These are phyloP conservation scores for Suillus subaureus DNA, from an alignment of 768 basidiomycete species.

Conservation along the genomic window DNA sequence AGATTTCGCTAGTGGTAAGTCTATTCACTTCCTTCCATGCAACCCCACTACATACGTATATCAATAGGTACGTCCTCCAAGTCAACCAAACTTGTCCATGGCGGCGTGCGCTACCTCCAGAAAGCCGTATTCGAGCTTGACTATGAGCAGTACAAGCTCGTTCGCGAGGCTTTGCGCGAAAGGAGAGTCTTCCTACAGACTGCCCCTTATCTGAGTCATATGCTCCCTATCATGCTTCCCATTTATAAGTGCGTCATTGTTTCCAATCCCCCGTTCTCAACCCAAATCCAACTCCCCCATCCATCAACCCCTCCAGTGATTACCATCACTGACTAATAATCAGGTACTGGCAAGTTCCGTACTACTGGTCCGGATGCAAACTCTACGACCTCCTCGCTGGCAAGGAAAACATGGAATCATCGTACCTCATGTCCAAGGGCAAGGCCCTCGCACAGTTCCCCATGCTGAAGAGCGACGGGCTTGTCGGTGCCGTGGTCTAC, in stretches of 20 bases:
- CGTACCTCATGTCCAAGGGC: slow-evolving; percentile 93
- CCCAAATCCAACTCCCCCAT: not conserved
- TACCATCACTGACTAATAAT: slow-evolving; percentile 10
- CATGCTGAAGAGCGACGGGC: slow-evolving; percentile 90
- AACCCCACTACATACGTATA: not conserved
- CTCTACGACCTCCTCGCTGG: slow-evolving; percentile 95
- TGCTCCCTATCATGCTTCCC: slow-evolving; percentile 97
- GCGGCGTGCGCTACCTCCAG: slow-evolving; percentile 96
- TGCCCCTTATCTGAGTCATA: slow-evolving; percentile 88
- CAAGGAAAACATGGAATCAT: slow-evolving; percentile 94
- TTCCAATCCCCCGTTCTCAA: not conserved
- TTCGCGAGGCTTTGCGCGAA: slow-evolving; percentile 93
- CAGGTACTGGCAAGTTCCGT: slow-evolving; percentile 96
- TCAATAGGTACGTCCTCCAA: slow-evolving; percentile 88
- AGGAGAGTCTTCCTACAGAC: slow-evolving; percentile 92
- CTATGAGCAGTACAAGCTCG: slow-evolving; percentile 96
- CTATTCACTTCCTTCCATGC: not conserved
- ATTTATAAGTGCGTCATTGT: slow-evolving; percentile 75
- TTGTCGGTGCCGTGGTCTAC: slow-evolving; percentile 95
- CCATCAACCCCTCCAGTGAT: not conserved
- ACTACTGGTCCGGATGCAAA: slow-evolving; percentile 95
- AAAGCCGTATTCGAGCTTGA: slow-evolving; percentile 96
- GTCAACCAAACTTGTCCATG: slow-evolving; percentile 97
- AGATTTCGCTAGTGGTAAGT: slow-evolving; percentile 85
- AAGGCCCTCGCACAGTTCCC: slow-evolving; percentile 95